These are phyloP conservation scores for Mucor lusitanicus DNA, from an alignment of 371 early-diverging fungal species.

Conservation along the genomic window DNA sequence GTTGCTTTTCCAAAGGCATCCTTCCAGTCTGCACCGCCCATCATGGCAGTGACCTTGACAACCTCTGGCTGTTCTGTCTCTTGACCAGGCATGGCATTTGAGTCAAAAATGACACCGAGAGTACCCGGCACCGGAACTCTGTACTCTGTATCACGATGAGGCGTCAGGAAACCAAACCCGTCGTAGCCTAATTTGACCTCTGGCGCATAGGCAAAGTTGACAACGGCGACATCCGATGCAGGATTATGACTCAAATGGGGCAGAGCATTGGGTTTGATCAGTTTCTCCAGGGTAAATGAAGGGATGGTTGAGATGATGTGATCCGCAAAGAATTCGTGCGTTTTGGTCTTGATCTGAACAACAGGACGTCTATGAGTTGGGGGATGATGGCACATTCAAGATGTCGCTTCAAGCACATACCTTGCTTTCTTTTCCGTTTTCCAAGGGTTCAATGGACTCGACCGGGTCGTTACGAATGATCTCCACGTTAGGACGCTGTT, in stretches of 20 bases:
- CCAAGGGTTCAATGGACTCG: constrained; percentile 31
- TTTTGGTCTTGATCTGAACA: constrained; percentile 18
- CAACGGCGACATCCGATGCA: constrained; percentile 82
- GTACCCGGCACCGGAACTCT: constrained; percentile 50
- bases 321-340: constrained; percentile 9
- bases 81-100: constrained; percentile 73
- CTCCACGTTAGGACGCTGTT: constrained; percentile 50
- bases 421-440: constrained; percentile 34
- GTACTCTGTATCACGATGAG: constrained; percentile 55
- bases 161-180: constrained; percentile 93
- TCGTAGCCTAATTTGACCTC: constrained; percentile 51
- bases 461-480: constrained; percentile 48
- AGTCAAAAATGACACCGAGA: constrained; percentile 92
- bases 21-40: constrained; percentile 84
- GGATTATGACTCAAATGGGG: constrained; percentile 63
- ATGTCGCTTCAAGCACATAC: constrained; percentile 11
- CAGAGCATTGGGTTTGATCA: constrained; percentile 27
- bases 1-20: constrained; percentile 38
- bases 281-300: constrained; percentile 36
- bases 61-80: constrained; percentile 34
- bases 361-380: not conserved
- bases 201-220: constrained; percentile 75
- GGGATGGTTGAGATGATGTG: constrained; percentile 73
- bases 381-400: too few relatives aligned
- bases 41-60: constrained; percentile 84